Conservation (phyloP, 2,329 filamentous ascomycete genomes). For the Lecanicillium sp. region DNA sequence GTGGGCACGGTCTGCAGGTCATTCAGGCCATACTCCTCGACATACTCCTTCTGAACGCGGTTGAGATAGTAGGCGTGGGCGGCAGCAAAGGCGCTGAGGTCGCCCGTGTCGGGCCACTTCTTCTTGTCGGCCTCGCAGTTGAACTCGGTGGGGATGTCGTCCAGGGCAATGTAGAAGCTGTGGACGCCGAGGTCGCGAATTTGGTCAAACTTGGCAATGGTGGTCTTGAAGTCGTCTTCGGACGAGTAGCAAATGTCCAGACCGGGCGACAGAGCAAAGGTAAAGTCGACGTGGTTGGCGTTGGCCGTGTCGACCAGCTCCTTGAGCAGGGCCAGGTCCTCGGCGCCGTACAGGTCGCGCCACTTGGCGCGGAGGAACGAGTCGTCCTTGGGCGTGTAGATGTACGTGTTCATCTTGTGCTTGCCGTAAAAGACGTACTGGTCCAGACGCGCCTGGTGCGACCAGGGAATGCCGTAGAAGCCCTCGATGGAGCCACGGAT, state of each 20-base stretch:
- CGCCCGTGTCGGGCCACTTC: slow-evolving; percentile 5
- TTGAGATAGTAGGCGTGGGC: slow-evolving; percentile 11
- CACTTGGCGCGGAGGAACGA: slow-evolving; percentile 7
- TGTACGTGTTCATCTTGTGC: slow-evolving; percentile 12
- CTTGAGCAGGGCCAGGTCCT: slow-evolving; percentile 9
- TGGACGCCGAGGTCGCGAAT: slow-evolving; percentile 10
- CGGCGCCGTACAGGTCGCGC: slow-evolving; percentile 9
- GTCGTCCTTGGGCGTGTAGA: slow-evolving; percentile 12
- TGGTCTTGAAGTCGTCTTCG: slow-evolving; percentile 10
- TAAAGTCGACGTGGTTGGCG: slow-evolving; percentile 12
- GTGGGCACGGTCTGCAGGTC: slow-evolving; percentile 11
- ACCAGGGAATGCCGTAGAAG: slow-evolving; percentile 13
- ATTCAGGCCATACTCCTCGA: slow-evolving; percentile 7
- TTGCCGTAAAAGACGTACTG: slow-evolving; percentile 11
- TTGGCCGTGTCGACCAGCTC: slow-evolving; percentile 12
- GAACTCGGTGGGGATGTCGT: slow-evolving; percentile 10
- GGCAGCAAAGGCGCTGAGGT: slow-evolving; percentile 7
- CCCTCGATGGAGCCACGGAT: slow-evolving; percentile 12
- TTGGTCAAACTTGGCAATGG: slow-evolving; percentile 11
- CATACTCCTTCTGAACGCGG: slow-evolving; percentile 10
- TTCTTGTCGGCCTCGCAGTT: slow-evolving; percentile 9
- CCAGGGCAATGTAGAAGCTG: slow-evolving; percentile 12
- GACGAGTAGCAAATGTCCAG: slow-evolving; percentile 12
- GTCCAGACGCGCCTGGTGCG: slow-evolving; percentile 11
- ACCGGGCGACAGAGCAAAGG: slow-evolving; percentile 11